Evolutionary conservation across 2,329 filamentous ascomycete genomes (phyloP).

Genomic region (Triangularia verruculosa): DNA sequence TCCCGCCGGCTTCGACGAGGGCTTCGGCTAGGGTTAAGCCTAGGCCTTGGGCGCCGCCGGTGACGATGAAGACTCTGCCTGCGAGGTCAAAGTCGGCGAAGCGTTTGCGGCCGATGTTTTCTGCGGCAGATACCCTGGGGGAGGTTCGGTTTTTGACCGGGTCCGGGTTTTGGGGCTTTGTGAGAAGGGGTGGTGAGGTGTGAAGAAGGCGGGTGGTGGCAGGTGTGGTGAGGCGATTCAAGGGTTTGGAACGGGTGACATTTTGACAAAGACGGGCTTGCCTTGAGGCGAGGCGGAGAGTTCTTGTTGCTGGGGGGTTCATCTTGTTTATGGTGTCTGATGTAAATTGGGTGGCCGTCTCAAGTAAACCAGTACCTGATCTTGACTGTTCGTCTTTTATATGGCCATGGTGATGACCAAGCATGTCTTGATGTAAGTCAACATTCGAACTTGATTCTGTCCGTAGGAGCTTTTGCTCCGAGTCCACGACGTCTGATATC

Average conservation of each 20-base stretch:
- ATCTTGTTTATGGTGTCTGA: neutral
- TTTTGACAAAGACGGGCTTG: constrained; percentile 2
- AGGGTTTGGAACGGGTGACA: neutral
- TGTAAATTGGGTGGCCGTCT: neutral
- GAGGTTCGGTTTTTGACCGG: constrained; percentile 7
- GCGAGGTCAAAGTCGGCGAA: constrained; percentile 15
- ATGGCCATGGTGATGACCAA: neutral
- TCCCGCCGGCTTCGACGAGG: constrained; percentile 75
- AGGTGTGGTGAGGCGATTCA: neutral
- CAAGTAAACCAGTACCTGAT: neutral
- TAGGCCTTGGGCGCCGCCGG: constrained; percentile 72
- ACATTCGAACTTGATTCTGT: neutral
- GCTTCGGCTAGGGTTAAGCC: constrained; percentile 77
- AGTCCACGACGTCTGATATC: neutral
- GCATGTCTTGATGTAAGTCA: neutral
- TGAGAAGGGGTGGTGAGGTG: neutral
- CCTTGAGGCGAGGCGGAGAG: constrained; percentile 9
- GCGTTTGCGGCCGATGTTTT: constrained; percentile 10
- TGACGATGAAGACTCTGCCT: constrained; percentile 63
- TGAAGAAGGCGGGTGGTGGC: constrained; percentile 1
- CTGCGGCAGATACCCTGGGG: neutral
- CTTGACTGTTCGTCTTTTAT: neutral
- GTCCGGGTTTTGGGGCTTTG: constrained; percentile 1
- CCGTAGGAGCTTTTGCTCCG: neutral
- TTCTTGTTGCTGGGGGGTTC: constrained; percentile 12